These are phyloP conservation scores for Triticum urartu DNA, from an alignment of 176 grass and related monocot species.

Conservation along the genomic window DNA sequence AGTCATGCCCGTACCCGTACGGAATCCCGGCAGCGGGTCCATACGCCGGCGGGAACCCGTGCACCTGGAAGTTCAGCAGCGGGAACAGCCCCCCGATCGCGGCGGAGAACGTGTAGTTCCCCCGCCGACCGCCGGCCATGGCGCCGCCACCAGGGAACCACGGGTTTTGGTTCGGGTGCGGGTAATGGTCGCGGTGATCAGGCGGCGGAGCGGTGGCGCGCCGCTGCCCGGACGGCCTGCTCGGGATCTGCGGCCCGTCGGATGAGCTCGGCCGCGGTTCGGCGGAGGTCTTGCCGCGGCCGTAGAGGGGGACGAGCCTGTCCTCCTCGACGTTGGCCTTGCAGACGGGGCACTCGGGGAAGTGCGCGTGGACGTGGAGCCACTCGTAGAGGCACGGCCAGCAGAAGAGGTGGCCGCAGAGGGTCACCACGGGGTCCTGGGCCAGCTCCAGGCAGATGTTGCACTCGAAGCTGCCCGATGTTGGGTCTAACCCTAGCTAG, in stretches of 20 bases:
- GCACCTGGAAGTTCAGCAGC: constrained; percentile 81
- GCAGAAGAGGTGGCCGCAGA: constrained; percentile 82
- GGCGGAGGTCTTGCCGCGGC: constrained; percentile 43
- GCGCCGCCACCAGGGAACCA: constrained; percentile 63
- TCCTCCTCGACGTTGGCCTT: constrained; percentile 71
- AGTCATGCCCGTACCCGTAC: constrained; percentile 64
- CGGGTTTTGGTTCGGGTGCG: constrained; percentile 44
- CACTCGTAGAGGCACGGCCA: constrained; percentile 85
- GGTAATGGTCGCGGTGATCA: constrained; percentile 49
- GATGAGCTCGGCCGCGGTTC: constrained; percentile 43
- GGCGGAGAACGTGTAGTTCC: constrained; percentile 82
- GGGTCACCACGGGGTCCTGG: constrained; percentile 75
- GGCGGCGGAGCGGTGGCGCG: constrained; percentile 44
- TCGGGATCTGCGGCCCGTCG: constrained; percentile 47
- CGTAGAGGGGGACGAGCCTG: constrained; percentile 74
- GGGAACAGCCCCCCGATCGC: constrained; percentile 83
- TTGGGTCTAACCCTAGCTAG: no score
- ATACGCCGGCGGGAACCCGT: constrained; percentile 69
- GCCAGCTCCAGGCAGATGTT: constrained; percentile 90
- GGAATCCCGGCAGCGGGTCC: constrained; percentile 58
- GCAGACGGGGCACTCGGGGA: constrained; percentile 77
- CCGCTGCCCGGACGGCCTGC: constrained; percentile 58
- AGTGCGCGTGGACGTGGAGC: constrained; percentile 78
- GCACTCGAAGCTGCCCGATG: constrained; percentile 69
- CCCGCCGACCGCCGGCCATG: constrained; percentile 51